These are phyloP conservation scores for Blastocystis sp. DNA, from an alignment of 352 stramenopile genomes.

Conservation along the genomic window DNA sequence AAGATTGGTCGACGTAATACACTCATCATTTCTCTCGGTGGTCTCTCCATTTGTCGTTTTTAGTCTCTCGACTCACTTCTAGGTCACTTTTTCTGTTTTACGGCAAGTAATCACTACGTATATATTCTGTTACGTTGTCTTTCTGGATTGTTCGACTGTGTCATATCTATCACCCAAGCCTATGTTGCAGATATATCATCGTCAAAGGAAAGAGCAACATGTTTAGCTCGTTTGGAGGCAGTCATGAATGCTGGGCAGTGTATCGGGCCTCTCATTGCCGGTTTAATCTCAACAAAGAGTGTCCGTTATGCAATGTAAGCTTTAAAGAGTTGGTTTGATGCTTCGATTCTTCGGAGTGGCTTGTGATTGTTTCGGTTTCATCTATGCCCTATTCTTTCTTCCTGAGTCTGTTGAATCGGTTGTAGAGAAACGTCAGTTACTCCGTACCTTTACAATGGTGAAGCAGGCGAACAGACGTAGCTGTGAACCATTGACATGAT, in stretches of 20 bases:
- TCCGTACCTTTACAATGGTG: neutral
- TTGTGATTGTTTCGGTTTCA: neutral
- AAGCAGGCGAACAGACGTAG: neutral
- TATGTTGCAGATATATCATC: conserved; percentile 2
- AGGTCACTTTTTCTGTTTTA: conserved; percentile 23
- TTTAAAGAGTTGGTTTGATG: neutral
- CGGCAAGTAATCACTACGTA: neutral
- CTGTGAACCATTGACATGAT: neutral
- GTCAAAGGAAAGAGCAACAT: neutral
- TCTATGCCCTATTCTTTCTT: conserved; percentile 39
- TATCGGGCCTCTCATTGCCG: conserved; percentile 8
- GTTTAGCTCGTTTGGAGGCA: neutral
- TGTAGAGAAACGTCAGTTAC: neutral
- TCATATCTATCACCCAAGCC: neutral
- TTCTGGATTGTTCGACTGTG: conserved; percentile 22
- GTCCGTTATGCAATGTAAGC: neutral
- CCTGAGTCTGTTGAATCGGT: neutral
- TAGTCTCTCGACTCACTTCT: neutral
- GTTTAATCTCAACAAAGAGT: neutral
- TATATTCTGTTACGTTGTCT: neutral
- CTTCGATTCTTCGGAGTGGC: neutral
- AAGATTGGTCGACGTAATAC: neutral
- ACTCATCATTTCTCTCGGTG: neutral
- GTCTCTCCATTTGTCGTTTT: neutral
- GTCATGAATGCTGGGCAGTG: neutral